Evolutionary conservation across 2,329 filamentous ascomycete species (phyloP), one percentile per base, ranked within the genome.

Genomic region (Thielaviopsis euricoi): DNA sequence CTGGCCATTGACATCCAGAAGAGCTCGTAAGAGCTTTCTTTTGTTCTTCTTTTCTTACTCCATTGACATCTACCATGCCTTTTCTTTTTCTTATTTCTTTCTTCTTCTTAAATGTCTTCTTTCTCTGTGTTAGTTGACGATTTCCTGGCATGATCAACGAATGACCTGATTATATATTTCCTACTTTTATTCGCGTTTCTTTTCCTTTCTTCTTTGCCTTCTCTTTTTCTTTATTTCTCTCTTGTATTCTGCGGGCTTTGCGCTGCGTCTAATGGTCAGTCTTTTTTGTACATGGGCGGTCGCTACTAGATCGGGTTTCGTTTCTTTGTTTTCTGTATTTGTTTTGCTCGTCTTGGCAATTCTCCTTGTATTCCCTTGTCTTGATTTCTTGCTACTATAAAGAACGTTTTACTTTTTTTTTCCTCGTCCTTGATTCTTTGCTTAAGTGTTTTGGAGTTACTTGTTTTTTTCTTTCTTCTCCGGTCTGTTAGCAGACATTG

Each of bases 1-100:
- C 62, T 74, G 46, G 66, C 69, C 26, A 69, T 74, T 61, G 66
- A 72, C 49, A 64, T 71, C n/a, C 61, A 63, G 52, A 61, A 53
- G 63, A 70, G 52, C 33, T 53, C 50, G 48, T 33, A 51, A 55
- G 43, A 46, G 19, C n/a, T 23, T 26, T 50, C 13, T 37, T 37
- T 57, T 26, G 33, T 22, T 48, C n/a, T 29, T 55, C 19, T 55
- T 10, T 13, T 23, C n/a, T 49, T 25, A 15, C 33, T 26, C 40
- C 23, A 19, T 29, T 9, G 9, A 4, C 40, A 46, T 46, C n/a
- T 46, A 7, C 13, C 19, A 46, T 7, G 6, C 17, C 2, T 17
- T 53, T 25, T 46, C 40, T 21, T 15, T 17, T 13, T 22, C 7
- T 21, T 53, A 33, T 13, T 56, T 53, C 3, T 57, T 55, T 40